A percentile compares a stretch with the other conserved stretches of the same genome.
phyloP scores from a whole-genome alignment of 495 filamentous ascomycete species.

The Aspergillus indologenus region DNA sequence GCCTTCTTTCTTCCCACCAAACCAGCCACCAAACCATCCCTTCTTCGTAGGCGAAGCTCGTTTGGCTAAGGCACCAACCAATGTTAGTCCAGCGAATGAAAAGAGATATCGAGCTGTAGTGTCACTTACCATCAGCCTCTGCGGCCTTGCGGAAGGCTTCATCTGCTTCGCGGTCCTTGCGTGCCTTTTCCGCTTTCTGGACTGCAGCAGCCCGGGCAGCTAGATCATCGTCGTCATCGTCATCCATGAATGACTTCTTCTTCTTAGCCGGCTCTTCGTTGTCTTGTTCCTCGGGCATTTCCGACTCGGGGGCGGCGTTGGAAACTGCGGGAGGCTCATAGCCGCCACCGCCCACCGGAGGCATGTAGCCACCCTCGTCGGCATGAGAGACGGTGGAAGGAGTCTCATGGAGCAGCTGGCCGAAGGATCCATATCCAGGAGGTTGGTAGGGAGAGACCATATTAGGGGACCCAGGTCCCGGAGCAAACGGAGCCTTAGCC shows the following conservation, averaged over 20 bases:
- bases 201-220: slow-evolving; percentile 49
- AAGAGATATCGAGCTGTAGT: slow-evolving; percentile 5
- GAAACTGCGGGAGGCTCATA: slow-evolving; percentile 41
- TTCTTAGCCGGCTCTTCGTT: slow-evolving; percentile 67
- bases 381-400: slow-evolving; percentile 1
- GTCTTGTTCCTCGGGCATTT: slow-evolving; percentile 34
- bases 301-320: slow-evolving; percentile 24
- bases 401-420: slow-evolving; percentile 15
- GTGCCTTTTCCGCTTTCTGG: slow-evolving; percentile 51
- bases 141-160: slow-evolving; percentile 80
- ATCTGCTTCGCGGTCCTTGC: slow-evolving; percentile 54
- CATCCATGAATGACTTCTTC: slow-evolving; percentile 77
- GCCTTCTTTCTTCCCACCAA: slow-evolving; percentile 68
- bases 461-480: slow-evolving; percentile 22
- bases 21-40: slow-evolving; percentile 87
- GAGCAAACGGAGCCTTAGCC: slow-evolving; percentile 14
- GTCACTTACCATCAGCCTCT: slow-evolving; percentile 71
- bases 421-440: slow-evolving; percentile 19
- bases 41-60: slow-evolving; percentile 54
- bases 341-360: slow-evolving; percentile 21
- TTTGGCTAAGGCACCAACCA: slow-evolving; percentile 36
- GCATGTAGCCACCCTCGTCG: slow-evolving; percentile 25
- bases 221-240: slow-evolving; percentile 55
- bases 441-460: slow-evolving; percentile 27
- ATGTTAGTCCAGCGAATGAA: slow-evolving; percentile 21